These are phyloP conservation scores for Letharia lupina DNA, from an alignment of 495 filamentous ascomycete species.

Conservation along the genomic window DNA sequence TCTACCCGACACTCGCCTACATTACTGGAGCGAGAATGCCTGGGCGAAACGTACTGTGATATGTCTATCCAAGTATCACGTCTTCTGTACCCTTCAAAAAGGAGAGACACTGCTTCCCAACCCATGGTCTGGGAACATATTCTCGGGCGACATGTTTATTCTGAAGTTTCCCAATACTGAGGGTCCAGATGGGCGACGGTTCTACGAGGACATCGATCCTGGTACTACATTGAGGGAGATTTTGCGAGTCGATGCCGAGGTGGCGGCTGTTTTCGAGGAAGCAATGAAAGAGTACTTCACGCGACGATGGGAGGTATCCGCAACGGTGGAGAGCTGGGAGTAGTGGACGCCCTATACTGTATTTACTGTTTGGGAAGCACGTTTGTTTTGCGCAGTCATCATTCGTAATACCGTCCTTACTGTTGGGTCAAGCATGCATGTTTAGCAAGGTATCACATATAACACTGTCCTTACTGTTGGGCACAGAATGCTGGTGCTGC, in stretches of 20 bases:
- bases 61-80: not conserved
- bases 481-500: not conserved
- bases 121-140: accelerated
- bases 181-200: not conserved
- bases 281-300: no score
- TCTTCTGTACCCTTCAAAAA: not conserved
- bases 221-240: not conserved
- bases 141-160: not conserved
- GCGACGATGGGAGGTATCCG: no score
- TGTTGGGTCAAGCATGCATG: not conserved
- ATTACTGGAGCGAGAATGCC: not conserved
- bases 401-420: not conserved
- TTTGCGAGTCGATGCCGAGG: no score
- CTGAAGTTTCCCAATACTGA: not conserved
- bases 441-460: no score
- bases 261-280: no score
- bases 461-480: not conserved
- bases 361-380: not conserved
- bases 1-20: not conserved
- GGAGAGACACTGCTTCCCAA: accelerated
- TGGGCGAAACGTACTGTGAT: not conserved
- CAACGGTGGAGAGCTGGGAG: no score
- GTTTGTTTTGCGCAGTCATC: not conserved
- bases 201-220: not conserved
- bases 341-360: not conserved